These are phyloP conservation scores for Aspergillus unguis DNA, from an alignment of 2,329 filamentous ascomycete species.

Conservation along the genomic window DNA sequence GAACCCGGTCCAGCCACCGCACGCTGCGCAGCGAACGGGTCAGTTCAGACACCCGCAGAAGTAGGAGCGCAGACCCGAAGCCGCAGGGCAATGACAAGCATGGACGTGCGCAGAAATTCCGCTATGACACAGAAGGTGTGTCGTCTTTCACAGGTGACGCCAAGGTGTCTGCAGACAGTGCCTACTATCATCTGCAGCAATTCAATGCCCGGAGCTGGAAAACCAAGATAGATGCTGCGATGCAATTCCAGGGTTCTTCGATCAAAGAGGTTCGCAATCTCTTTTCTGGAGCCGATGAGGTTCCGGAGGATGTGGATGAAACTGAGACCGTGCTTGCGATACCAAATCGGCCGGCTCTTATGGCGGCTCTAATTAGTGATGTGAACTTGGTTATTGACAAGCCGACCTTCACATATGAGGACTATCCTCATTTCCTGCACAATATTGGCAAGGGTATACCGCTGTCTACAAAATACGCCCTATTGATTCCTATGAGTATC, in stretches of 20 bases:
- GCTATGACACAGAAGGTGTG: constrained; percentile 77
- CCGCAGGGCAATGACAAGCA: constrained; percentile 32
- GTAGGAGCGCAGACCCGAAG: constrained; percentile 55
- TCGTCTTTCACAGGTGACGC: constrained; percentile 68
- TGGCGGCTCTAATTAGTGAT: constrained; percentile 77
- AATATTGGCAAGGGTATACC: constrained; percentile 97
- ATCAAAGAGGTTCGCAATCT: constrained; percentile 74
- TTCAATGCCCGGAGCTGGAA: constrained; percentile 93
- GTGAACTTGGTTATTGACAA: constrained; percentile 84
- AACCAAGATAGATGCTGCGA: constrained; percentile 75
- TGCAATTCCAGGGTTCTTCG: constrained; percentile 65
- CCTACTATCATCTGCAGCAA: constrained; percentile 68
- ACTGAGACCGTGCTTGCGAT: constrained; percentile 81
- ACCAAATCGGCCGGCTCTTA: constrained; percentile 77
- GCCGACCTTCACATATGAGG: constrained; percentile 79
- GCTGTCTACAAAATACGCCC: constrained; percentile 79
- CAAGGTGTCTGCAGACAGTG: constrained; percentile 71
- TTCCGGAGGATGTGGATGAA: constrained; percentile 78
- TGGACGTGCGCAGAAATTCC: constrained; percentile 39
- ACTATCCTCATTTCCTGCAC: constrained; percentile 80
- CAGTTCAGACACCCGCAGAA: constrained; percentile 45
- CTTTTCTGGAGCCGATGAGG: constrained; percentile 78
- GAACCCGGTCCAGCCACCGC: constrained; percentile 51
- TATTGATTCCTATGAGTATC: constrained; percentile 86
- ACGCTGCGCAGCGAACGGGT: constrained; percentile 41